These are phyloP conservation scores for Didymella glomerata DNA, from an alignment of 2,329 filamentous ascomycete species.

Conservation along the genomic window DNA sequence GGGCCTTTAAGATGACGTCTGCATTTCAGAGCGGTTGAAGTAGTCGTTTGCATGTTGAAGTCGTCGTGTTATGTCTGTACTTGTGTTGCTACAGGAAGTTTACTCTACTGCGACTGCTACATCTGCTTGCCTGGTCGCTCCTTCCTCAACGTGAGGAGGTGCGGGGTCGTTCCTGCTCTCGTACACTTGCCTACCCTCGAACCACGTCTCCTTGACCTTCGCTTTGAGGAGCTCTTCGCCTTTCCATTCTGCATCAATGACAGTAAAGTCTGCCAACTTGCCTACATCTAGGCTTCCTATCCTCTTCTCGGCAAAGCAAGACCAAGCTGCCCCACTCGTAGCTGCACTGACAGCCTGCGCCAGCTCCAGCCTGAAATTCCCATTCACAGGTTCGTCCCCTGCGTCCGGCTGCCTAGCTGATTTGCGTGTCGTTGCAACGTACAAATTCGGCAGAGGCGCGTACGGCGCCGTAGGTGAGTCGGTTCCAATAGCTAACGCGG, in stretches of 20 bases:
- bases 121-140: conserved; percentile 7
- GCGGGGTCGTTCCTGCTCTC: conserved; percentile 4
- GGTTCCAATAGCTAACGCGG: conserved; percentile 64
- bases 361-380: conserved; percentile 62
- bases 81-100: neutral
- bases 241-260: conserved; percentile 62
- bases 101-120: conserved; percentile 8
- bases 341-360: conserved; percentile 64
- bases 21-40: neutral
- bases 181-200: conserved; percentile 53
- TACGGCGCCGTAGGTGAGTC: conserved; percentile 69
- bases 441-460: conserved; percentile 64
- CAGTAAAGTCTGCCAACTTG: conserved; percentile 66
- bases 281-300: conserved; percentile 63
- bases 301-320: conserved; percentile 64
- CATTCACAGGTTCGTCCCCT: conserved; percentile 57
- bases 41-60: neutral
- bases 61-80: neutral
- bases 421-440: conserved; percentile 66
- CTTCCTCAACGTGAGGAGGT: conserved; percentile 5
- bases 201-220: conserved; percentile 63
- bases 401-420: conserved; percentile 61
- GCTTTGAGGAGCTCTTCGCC: conserved; percentile 58
- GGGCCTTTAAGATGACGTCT: conserved; percentile 4
- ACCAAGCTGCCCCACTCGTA: conserved; percentile 65